Evolutionary conservation across 768 basidiomycete genomes (phyloP), one percentile per base, ranked within the genome.

Genomic region (Amanita polypyramis): DNA sequence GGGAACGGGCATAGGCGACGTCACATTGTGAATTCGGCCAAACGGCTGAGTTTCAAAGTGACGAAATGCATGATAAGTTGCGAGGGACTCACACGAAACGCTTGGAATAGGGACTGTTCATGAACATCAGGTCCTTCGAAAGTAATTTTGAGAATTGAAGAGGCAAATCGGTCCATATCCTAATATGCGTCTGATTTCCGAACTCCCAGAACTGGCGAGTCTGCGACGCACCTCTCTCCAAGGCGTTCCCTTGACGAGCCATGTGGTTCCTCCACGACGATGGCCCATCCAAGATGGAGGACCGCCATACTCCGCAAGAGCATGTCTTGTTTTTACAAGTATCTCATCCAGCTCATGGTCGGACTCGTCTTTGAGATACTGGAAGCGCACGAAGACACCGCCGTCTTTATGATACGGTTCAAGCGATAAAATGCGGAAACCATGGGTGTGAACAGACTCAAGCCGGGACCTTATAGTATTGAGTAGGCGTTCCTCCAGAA

Each of bases 81-180:
- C 36, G 15, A 33, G 46, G 42, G 12, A 63, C 80, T 54, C 64
- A 88, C 90, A 42, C 92, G 74, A 50, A 92, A 77, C 19, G 90
- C 63, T 21, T 81, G 69, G 58, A 91, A 97, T 0, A 95, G 66
- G 0, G 70, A 60, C 62, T 94, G 87, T 56, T 94, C 89, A 23
- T 76, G 73, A 1, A 93, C 66, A 58, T 96, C 93, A 1, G 90
- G 84, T 0, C 95, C 95, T 27, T 95, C 87, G 55, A 95, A 97
- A 5, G 77, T 66, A n/a, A 95, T 76, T 50, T 77, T 77, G 43
- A 97, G 58, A 7, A 84, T 70, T 2, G 72, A 67, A 15, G 85
- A 84, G 0, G 91, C 82, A 60, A 80, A 95, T 45, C 87, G 73
- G 50, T 81, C 72, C 78, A 97, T 80, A 54, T 98, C 95, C 87